A percentile compares a stretch with the other conserved stretches of the same genome.
Conservation (phyloP, 305 asterid species). For the Rubia tinctorum region DNA sequence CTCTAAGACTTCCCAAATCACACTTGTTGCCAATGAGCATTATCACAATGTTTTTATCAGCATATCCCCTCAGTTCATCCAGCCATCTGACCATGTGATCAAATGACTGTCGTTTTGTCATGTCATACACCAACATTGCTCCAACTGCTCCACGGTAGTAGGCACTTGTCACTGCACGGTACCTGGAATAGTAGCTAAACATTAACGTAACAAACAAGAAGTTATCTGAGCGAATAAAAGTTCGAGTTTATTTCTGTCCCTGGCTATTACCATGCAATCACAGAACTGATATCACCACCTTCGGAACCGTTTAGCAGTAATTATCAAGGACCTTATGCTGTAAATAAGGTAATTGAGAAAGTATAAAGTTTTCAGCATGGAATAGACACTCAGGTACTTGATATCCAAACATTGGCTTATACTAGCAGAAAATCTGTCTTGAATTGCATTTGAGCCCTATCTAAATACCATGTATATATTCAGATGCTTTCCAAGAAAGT, state of each 20-base stretch:
- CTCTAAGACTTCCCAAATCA: slow-evolving; percentile 62
- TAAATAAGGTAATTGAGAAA: too few relatives aligned
- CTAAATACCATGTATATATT: neutral
- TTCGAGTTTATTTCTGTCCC: too few relatives aligned
- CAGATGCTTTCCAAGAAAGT: neutral
- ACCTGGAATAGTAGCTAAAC: slow-evolving; percentile 33
- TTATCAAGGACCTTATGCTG: neutral
- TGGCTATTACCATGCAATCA: neutral
- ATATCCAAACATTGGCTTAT: neutral
- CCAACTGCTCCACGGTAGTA: slow-evolving; percentile 83
- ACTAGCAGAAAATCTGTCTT: neutral
- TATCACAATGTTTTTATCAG: slow-evolving; percentile 70
- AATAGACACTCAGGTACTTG: neutral
- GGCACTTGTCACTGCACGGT: slow-evolving; percentile 79
- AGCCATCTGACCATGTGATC: slow-evolving; percentile 83
- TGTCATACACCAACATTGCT: slow-evolving; percentile 72
- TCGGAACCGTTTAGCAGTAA: neutral
- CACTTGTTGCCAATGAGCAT: slow-evolving; percentile 75
- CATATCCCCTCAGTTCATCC: slow-evolving; percentile 69
- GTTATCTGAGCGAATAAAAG: too few relatives aligned
- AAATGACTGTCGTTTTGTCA: slow-evolving; percentile 67
- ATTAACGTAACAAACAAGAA: neutral
- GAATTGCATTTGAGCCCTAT: neutral
- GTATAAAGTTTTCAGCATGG: neutral
- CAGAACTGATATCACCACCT: neutral